Evolutionary conservation across 106 monocot genomes (phyloP), one percentile per base, ranked within the genome.

Genomic region (Chionographis japonica): DNA sequence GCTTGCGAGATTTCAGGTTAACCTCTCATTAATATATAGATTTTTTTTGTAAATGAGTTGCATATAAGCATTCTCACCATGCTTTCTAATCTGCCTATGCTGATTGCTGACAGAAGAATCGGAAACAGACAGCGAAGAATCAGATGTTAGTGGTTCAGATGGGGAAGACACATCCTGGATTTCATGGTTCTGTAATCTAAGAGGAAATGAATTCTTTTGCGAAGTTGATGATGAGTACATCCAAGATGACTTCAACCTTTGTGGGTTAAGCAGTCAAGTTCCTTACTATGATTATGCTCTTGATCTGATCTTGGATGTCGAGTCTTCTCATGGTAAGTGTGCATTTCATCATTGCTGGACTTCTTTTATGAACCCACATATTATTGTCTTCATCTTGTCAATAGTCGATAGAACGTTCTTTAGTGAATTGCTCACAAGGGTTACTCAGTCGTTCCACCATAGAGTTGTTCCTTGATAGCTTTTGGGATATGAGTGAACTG

Each of bases 81-180:
- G 16, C 18, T 52, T 60, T 42, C 15, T 58, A 13, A 72, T 16
- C 6, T 61, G 19, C 50, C 54, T 52, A 12, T 54, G 3, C 27
- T 37, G 5, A 38, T 72, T n/a, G n/a, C 12, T 37, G 5, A 38
- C 77, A 82, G 81, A 63, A 57, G 81, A 77, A 73, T 82, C 81
- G 62, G 81, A 82, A 72, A 77, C 81, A 62, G 81, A 82, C 57
- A 82, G 72, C 58, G 81, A 82, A 37, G 76, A 77, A 38, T 82
- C 81, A 35, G 81, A 82, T 68, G 71, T 82, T 50, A 82, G 76
- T 73, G 81, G 81, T 17, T 82, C 81, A n/a, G 81, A 82, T 72
- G 81, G 75, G 37, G 81, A 82, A 19, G 81, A 82, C 40, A 82
- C 81, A n/a, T 82, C 81, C 41, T 82, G 81, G 81, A 82, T 82